phyloP scores from a whole-genome alignment of 2,329 filamentous ascomycete genomes.

The Botrytis tulipae region DNA sequence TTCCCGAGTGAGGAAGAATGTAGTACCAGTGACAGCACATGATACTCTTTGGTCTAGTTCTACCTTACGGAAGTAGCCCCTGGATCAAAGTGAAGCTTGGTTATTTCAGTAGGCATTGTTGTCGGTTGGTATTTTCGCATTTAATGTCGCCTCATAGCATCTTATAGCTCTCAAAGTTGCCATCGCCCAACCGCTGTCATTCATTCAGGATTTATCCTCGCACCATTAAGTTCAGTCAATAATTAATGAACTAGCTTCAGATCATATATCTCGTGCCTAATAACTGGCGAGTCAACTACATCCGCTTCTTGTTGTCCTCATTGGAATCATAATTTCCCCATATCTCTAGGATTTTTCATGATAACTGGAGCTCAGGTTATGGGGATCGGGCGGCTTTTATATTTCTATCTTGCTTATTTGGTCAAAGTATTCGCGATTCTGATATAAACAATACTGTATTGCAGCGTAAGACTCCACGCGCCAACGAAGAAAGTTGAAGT shows the following conservation, averaged over 20 bases:
- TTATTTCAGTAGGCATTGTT: not conserved
- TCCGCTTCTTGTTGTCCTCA: not conserved
- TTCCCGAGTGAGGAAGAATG: not conserved
- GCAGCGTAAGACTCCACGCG: too few species aligned
- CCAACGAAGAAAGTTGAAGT: too few species aligned
- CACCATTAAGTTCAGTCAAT: not conserved
- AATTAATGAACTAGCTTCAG: rapidly evolving
- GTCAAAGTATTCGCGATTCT: not conserved
- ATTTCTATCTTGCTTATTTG: not conserved
- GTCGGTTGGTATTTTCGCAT: not conserved
- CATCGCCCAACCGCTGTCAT: not conserved
- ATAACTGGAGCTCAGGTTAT: too few species aligned
- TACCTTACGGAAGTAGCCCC: not conserved
- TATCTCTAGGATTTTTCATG: too few species aligned
- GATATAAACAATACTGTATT: not conserved
- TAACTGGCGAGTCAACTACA: not conserved
- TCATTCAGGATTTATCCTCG: not conserved
- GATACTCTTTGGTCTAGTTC: not conserved
- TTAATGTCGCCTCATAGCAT: not conserved
- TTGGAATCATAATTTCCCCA: not conserved
- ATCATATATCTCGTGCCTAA: not conserved
- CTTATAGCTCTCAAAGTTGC: not conserved
- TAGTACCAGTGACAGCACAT: not conserved
- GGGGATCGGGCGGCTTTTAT: too few species aligned
- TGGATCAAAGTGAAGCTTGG: not conserved